Evolutionary conservation across 495 filamentous ascomycete genomes (phyloP).

Genomic region (Neurospora africana): DNA sequence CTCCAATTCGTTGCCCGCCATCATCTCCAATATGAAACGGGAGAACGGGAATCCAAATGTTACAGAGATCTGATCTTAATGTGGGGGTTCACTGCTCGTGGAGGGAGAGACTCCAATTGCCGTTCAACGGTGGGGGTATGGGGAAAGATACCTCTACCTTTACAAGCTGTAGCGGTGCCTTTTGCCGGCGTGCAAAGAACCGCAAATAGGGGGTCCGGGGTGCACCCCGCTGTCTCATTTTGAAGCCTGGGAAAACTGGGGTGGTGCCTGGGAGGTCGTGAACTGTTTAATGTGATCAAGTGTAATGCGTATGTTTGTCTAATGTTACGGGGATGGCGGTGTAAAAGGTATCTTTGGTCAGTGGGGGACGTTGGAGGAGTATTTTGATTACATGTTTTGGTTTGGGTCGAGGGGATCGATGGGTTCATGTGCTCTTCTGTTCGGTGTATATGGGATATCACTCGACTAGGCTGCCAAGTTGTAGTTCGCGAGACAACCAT

Average conservation of each 20-base stretch:
- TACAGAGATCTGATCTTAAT: no score
- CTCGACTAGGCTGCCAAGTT: rapidly evolving
- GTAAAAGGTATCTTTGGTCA: background rate
- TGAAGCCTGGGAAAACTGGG: background rate
- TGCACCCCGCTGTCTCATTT: background rate
- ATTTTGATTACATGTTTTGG: background rate
- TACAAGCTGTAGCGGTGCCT: background rate
- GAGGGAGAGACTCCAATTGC: background rate
- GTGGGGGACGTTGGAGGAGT: background rate
- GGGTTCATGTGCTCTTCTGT: background rate
- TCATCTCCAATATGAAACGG: background rate
- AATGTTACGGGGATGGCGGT: no score
- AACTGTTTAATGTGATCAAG: slow-evolving; percentile 5
- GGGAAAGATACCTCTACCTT: background rate
- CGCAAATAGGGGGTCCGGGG: background rate
- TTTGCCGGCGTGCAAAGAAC: background rate
- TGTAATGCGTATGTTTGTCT: background rate
- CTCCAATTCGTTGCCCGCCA: background rate
- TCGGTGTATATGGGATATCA: no score
- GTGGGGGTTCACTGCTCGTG: background rate
- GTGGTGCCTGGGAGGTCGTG: slow-evolving; percentile 25
- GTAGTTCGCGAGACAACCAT: background rate
- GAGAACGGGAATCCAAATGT: background rate
- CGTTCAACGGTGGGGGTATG: background rate
- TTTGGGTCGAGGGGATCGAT: background rate